A percentile compares a stretch with the other conserved stretches of the same genome.
These are phyloP conservation scores for Passiflora organensis DNA, from an alignment of 345 rosid species.

Conservation along the genomic window DNA sequence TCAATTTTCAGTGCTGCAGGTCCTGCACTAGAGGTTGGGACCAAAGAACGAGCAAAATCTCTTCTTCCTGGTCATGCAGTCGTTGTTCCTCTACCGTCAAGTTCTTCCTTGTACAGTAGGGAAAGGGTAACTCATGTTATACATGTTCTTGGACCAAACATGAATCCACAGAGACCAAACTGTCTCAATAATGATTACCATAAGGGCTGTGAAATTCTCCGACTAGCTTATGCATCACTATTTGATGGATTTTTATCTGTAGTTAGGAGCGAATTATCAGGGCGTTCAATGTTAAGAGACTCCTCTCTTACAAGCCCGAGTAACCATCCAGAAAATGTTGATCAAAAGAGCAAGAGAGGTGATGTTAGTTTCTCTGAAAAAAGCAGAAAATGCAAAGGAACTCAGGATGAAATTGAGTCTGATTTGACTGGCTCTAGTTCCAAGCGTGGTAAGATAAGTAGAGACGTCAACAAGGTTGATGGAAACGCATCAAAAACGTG, in stretches of 20 bases:
- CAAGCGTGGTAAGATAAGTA: slow-evolving; percentile 12
- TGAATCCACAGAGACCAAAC: slow-evolving; percentile 86
- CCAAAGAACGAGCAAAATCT: slow-evolving; percentile 51
- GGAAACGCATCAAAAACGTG: slow-evolving; percentile 37
- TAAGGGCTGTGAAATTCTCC: slow-evolving; percentile 70
- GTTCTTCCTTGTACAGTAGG: slow-evolving; percentile 54
- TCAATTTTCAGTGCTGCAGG: slow-evolving; percentile 84
- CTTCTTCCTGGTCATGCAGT: slow-evolving; percentile 70
- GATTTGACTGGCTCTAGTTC: slow-evolving; percentile 15
- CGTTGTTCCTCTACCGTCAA: slow-evolving; percentile 77
- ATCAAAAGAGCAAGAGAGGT: slow-evolving; percentile 44
- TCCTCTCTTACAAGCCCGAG: slow-evolving; percentile 17
- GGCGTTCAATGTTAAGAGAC: slow-evolving; percentile 13
- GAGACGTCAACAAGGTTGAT: slow-evolving; percentile 22
- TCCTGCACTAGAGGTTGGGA: slow-evolving; percentile 53
- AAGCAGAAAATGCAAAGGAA: slow-evolving; percentile 53
- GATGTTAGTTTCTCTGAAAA: slow-evolving; percentile 26
- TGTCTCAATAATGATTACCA: slow-evolving; percentile 58
- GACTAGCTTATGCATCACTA: slow-evolving; percentile 64
- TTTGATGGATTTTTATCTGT: slow-evolving; percentile 67
- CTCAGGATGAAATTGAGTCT: slow-evolving; percentile 22
- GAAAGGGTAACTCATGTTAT: slow-evolving; percentile 86
- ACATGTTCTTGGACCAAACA: slow-evolving; percentile 97
- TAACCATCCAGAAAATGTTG: slow-evolving; percentile 15
- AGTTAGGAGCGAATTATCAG: slow-evolving; percentile 25